Conservation (phyloP, 2,329 filamentous ascomycete species). For the Aspergillus terreus region DNA sequence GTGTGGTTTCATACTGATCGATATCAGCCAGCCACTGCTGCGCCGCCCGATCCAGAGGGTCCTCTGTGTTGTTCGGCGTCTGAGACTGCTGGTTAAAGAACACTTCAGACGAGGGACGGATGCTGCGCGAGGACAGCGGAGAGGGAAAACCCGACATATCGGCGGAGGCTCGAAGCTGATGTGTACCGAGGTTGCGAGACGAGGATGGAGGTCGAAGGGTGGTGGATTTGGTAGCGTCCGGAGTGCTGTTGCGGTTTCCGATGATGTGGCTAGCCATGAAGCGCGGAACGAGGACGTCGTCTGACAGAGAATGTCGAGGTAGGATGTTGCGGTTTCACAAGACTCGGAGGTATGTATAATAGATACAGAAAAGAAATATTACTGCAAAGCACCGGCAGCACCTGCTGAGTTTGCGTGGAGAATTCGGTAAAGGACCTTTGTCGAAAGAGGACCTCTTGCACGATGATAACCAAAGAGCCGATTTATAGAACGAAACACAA, state of each 20-base stretch:
- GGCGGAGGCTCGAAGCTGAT: conserved; percentile 89
- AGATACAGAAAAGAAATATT: conserved; percentile 38
- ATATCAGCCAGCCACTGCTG: conserved; percentile 99
- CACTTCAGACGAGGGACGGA: conserved; percentile 91
- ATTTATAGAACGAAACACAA: not conserved
- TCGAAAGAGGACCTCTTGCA: conserved; percentile 6
- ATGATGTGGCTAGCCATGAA: conserved; percentile 62
- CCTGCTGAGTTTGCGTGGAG: conserved; percentile 61
- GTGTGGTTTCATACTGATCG: conserved; percentile 96
- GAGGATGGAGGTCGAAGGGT: conserved; percentile 81
- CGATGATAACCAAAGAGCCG: conserved; percentile 8
- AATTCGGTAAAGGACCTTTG: conserved; percentile 10
- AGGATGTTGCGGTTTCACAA: conserved; percentile 10
- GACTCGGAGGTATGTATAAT: conserved; percentile 23
- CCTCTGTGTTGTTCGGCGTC: conserved; percentile 67
- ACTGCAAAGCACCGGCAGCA: conserved; percentile 67
- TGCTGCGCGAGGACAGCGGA: conserved; percentile 68
- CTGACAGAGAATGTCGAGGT: conserved; percentile 5
- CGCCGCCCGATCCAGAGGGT: conserved; percentile 86
- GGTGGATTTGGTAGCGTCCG: conserved; percentile 78
- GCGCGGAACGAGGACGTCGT: conserved; percentile 13
- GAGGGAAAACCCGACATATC: conserved; percentile 85
- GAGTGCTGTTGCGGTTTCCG: conserved; percentile 94
- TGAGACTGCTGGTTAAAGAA: conserved; percentile 74
- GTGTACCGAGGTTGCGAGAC: conserved; percentile 71